Conservation (phyloP, 306 rosid species). For the Acacia crassicarpa region DNA sequence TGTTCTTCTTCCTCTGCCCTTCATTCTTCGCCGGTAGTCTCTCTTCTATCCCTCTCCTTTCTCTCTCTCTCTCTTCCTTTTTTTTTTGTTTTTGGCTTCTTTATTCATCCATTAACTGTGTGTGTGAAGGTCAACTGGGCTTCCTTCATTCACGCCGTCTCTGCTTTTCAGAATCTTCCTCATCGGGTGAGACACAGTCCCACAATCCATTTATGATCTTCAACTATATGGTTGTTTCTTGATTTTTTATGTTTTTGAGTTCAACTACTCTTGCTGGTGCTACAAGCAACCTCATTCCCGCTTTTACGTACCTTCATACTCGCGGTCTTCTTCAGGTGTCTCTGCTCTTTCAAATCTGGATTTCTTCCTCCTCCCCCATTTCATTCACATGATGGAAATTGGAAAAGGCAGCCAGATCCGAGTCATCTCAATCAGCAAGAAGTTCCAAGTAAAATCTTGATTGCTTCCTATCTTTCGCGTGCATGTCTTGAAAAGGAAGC, state of each 20-base stretch:
- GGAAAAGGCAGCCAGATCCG: too few relatives aligned
- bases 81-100: not conserved
- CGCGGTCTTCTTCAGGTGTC: slow-evolving; percentile 46
- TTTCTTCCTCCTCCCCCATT: too few relatives aligned
- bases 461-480: too few relatives aligned
- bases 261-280: slow-evolving; percentile 50
- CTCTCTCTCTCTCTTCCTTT: too few relatives aligned
- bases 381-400: too few relatives aligned
- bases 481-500: too few relatives aligned
- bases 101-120: not conserved
- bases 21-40: slow-evolving; percentile 48
- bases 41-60: too few relatives aligned
- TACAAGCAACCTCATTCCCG: slow-evolving; percentile 39
- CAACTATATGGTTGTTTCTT: not conserved
- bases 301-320: slow-evolving; percentile 48
- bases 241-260: not conserved
- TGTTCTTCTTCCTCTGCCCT: slow-evolving; percentile 50
- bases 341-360: not conserved
- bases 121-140: slow-evolving; percentile 42
- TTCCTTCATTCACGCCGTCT: slow-evolving; percentile 44
- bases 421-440: too few relatives aligned
- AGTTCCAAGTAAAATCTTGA: too few relatives aligned
- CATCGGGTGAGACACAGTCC: slow-evolving; percentile 49
- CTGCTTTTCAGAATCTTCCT: slow-evolving; percentile 40
- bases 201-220: not conserved